Evolutionary conservation across 768 basidiomycete species (phyloP).

Genomic region (Paxillus involutus): DNA sequence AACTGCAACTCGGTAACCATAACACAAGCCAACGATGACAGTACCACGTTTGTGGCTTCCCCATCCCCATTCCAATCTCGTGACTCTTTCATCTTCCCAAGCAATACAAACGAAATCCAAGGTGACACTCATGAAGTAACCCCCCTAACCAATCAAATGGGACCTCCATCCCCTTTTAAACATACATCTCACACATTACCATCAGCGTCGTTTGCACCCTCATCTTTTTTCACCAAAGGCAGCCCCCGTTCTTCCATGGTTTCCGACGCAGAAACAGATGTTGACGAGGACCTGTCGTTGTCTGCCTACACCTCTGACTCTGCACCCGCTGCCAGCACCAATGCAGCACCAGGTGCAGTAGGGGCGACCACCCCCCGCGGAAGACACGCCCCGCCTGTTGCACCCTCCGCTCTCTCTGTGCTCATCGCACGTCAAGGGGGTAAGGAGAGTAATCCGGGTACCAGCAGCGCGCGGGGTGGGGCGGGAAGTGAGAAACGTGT

Average conservation of each 20-base stretch:
- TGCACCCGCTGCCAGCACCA: slow-evolving; percentile 2
- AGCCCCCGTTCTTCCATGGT: slow-evolving; percentile 25
- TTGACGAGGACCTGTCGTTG: slow-evolving; percentile 24
- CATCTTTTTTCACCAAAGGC: slow-evolving; percentile 20
- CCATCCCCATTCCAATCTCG: slow-evolving; percentile 20
- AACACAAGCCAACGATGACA: slow-evolving; percentile 5
- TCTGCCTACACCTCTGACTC: slow-evolving; percentile 31
- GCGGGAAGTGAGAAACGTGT: not conserved
- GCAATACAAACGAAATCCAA: slow-evolving; percentile 10
- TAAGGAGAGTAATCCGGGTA: slow-evolving; percentile 1
- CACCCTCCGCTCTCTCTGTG: slow-evolving; percentile 37
- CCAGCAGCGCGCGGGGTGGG: not conserved
- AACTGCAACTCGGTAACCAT: slow-evolving; percentile 8
- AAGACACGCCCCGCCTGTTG: slow-evolving; percentile 17
- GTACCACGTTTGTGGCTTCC: slow-evolving; percentile 25
- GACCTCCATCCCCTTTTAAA: slow-evolving; percentile 17
- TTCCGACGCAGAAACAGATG: slow-evolving; percentile 24
- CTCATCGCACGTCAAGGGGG: slow-evolving; percentile 28
- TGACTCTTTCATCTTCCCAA: slow-evolving; percentile 43
- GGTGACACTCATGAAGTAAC: slow-evolving; percentile 27
- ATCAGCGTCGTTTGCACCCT: slow-evolving; percentile 25
- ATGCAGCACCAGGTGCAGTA: slow-evolving; percentile 3
- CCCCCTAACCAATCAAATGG: slow-evolving; percentile 2
- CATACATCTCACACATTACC: slow-evolving; percentile 3
- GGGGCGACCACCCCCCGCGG: slow-evolving; percentile 23